A percentile compares a stretch with the other conserved stretches of the same genome.
Evolutionary conservation across 1,284 basidiomycete genomes (phyloP).

Genomic region (Malassezia equina): DNA sequence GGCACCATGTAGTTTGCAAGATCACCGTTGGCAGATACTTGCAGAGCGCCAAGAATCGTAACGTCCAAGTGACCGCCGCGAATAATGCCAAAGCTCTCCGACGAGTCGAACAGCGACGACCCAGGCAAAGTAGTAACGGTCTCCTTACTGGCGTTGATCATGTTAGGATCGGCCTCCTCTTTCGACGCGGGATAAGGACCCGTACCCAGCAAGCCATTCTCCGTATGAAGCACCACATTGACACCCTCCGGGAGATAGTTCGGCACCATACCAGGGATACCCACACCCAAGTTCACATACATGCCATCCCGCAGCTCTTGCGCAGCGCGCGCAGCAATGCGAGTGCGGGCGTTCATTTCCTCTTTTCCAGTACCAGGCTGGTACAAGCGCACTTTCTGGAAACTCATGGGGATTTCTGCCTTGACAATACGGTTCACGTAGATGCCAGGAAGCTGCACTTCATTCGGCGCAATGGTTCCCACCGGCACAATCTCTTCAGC

Average conservation of each 20-base stretch:
- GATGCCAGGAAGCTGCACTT: constrained; percentile 39
- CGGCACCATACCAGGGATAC: constrained; percentile 42
- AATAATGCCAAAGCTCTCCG: constrained; percentile 90
- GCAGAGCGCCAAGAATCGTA: constrained; percentile 81
- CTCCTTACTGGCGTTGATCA: constrained; percentile 73
- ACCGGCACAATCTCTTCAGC: constrained; percentile 42
- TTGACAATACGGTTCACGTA: constrained; percentile 40
- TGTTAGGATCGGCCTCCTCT: constrained; percentile 40
- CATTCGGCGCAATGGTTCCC: constrained; percentile 30
- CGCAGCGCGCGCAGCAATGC: constrained; percentile 35
- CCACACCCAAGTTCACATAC: constrained; percentile 43
- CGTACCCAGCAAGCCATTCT: constrained; percentile 45
- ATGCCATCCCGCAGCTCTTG: constrained; percentile 40
- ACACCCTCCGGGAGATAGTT: constrained; percentile 39
- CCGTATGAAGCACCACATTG: constrained; percentile 36
- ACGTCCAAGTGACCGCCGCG: constrained; percentile 86
- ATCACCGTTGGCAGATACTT: constrained; percentile 85
- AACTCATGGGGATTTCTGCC: constrained; percentile 26
- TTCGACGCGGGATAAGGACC: constrained; percentile 37
- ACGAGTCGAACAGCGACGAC: constrained; percentile 80
- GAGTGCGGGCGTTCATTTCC: constrained; percentile 23
- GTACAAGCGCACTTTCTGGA: constrained; percentile 36
- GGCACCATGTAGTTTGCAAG: constrained; percentile 98
- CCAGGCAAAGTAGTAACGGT: constrained; percentile 69
- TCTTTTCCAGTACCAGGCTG: constrained; percentile 16